Base-by-base conservation (phyloP, 2,329 filamentous ascomycete genomes). In the Nemania sp. region DNA sequence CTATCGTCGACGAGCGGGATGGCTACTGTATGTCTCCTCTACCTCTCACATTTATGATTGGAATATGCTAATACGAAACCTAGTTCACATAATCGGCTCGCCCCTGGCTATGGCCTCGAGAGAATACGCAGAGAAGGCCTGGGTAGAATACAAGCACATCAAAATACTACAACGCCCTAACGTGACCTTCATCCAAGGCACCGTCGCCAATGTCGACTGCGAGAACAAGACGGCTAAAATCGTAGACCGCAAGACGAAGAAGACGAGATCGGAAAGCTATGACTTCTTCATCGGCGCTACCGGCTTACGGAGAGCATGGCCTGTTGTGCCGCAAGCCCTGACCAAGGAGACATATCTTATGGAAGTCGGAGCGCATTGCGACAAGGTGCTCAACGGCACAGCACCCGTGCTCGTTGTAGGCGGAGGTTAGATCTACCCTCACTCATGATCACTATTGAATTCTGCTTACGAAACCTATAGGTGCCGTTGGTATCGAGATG, bases 401-500 rank as follows among this genome's bases (percentile, higher is more conserved):
- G 74, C 82, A 17, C 83, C 81, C 0, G 81, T 91, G 1, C 80
- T 89, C 0, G 78, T 93, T 19, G 84, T 93, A n/a, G 89, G 89
- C 15, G 89, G 89, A 59, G 83, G 79, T 79, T 52, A 63, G 64
- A 63, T 11, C 36, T 34, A 11, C n/a, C 14, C 33, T 9, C 30
- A 6, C 14, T n/a, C n/a, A 31, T 23, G 23, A 28, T 26, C 8
- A 11, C 3, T 37, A 24, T 6, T 33, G n/a, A 5, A 5, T 30
- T 14, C 42, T 56, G 39, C 53, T 56, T 31, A 26, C 22, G 19
- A 26, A 26, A 12, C n/a, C 34, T 23, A 24, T 28, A 61, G 55
- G 88, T 44, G 90, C 89, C 6, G 89, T 92, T 1, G 90, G 90
- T 7, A 85, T 92, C 49, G 89, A 93, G 68, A 91, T 93, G 79